Base-by-base conservation (phyloP, 352 stramenopile species). In the Chrysophaeum taylorii region DNA sequence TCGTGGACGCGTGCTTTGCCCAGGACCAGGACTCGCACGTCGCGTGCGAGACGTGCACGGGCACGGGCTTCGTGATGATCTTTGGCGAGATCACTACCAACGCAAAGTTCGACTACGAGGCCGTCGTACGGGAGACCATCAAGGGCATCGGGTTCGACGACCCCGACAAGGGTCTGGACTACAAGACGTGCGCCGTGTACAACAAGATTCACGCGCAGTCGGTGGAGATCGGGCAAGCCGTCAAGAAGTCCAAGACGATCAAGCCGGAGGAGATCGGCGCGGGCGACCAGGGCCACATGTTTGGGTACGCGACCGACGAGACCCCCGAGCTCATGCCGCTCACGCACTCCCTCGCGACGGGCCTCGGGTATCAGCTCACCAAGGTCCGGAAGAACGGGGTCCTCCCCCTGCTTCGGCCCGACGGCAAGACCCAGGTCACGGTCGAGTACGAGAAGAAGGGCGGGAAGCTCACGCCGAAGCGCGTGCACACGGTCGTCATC, bases 1-100 rank as follows among this genome's bases (percentile, higher is more conserved):
- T 99, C 48, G 85, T 99, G 54, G 95, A 99, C 81, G 95, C 95
- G 70, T 99, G 95, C 82, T 85, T 99, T 61, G 84, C 88, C 14
- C 92, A 98, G 78, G 95, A 99, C 83, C 92, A 94, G 37, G 87
- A 94, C 75, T 97, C 94, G 69, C 95, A 95, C 80, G 94, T 99
- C 33, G 94, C 95, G n/a, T 98, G 93, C 73, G 95, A 99, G 85
- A 98, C 94, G 35, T 97, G 92, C 83, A 94, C 91, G 76, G 99
- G 99, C 87, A 98, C 94, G 2, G 94, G 93, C 78, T 98, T 99
- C 88, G 94, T 99, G 73, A 99, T 99, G 93, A 97, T 99, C 79
- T 98, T 99, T 77, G 95, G 95, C 69, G 95, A 99, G 87, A 99
- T 99, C 81, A 98, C 92, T 71, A 98, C 94, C 68, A 95, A 94